A percentile compares a stretch with the other conserved stretches of the same genome.
Conservation (phyloP, 768 basidiomycete species). For the Omphalotus guepiniiformis region DNA sequence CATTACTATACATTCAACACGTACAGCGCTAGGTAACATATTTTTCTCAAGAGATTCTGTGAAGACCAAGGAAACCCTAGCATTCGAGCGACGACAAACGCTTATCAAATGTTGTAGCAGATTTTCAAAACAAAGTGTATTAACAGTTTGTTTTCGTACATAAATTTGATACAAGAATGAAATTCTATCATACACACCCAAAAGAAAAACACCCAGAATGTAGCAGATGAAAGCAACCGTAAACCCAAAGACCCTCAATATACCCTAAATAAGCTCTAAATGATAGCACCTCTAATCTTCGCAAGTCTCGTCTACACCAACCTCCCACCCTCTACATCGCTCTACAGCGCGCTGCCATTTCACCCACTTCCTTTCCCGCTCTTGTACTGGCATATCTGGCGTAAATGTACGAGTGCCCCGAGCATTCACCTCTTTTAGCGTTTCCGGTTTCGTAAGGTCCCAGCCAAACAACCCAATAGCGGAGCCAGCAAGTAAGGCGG, state of each 20-base stretch:
- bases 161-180: too few species aligned
- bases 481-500: slow-evolving; percentile 88
- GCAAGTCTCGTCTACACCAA: background rate
- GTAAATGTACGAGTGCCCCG: slow-evolving; percentile 70
- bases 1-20: too few species aligned
- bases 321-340: slow-evolving; percentile 76
- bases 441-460: slow-evolving; percentile 82
- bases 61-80: too few species aligned
- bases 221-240: background rate
- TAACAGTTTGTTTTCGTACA: too few species aligned
- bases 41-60: too few species aligned
- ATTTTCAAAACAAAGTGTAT: too few species aligned
- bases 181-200: too few species aligned
- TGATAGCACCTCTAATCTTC: background rate
- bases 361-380: slow-evolving; percentile 62
- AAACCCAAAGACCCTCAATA: background rate
- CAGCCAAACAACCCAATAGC: slow-evolving; percentile 89
- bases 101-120: too few species aligned
- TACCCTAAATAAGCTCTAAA: background rate
- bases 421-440: slow-evolving; percentile 85
- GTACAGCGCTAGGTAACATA: too few species aligned
- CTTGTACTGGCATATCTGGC: slow-evolving; percentile 48
- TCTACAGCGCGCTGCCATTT: slow-evolving; percentile 91
- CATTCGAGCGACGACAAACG: too few species aligned
- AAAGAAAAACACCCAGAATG: background rate